phyloP scores from a whole-genome alignment of 2,329 filamentous ascomycete species.

The Colletotrichum coccodes region DNA sequence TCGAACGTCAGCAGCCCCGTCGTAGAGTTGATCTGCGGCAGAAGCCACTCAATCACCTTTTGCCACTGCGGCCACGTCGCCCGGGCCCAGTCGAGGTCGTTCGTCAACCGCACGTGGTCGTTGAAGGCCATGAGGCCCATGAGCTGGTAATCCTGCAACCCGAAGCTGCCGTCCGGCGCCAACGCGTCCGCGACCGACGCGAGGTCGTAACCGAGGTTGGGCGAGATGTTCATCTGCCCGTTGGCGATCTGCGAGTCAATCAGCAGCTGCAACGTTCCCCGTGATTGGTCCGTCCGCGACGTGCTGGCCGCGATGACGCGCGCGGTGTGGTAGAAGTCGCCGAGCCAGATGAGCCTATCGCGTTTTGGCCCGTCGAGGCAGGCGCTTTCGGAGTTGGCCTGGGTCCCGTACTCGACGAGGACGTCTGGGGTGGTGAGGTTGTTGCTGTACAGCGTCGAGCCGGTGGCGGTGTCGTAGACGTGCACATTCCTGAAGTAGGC shows the following conservation, averaged over 20 bases:
- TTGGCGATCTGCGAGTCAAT: conserved; percentile 34
- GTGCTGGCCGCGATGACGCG: conserved; percentile 48
- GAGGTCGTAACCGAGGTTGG: conserved; percentile 32
- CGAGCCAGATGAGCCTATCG: conserved; percentile 69
- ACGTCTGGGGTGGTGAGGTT: conserved; percentile 41
- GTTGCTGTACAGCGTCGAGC: conserved; percentile 43
- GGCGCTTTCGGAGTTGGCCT: conserved; percentile 41
- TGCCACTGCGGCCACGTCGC: conserved; percentile 33
- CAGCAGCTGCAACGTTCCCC: conserved; percentile 45
- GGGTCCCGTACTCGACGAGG: conserved; percentile 49
- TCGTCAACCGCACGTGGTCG: conserved; percentile 32
- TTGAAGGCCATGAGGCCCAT: conserved; percentile 32
- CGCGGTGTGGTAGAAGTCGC: conserved; percentile 59
- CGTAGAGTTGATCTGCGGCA: conserved; percentile 24
- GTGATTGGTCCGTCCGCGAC: conserved; percentile 44
- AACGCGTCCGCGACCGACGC: neutral
- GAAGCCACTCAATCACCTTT: conserved; percentile 21
- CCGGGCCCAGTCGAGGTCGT: conserved; percentile 31
- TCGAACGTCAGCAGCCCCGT: conserved; percentile 31
- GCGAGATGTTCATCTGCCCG: conserved; percentile 29
- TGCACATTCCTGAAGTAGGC: conserved; percentile 47
- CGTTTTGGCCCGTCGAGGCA: conserved; percentile 65
- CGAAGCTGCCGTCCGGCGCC: neutral
- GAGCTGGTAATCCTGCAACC: conserved; percentile 36
- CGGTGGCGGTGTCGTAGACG: conserved; percentile 37